Base-by-base conservation (phyloP, 495 filamentous ascomycete species). In the Xylaria curta region DNA sequence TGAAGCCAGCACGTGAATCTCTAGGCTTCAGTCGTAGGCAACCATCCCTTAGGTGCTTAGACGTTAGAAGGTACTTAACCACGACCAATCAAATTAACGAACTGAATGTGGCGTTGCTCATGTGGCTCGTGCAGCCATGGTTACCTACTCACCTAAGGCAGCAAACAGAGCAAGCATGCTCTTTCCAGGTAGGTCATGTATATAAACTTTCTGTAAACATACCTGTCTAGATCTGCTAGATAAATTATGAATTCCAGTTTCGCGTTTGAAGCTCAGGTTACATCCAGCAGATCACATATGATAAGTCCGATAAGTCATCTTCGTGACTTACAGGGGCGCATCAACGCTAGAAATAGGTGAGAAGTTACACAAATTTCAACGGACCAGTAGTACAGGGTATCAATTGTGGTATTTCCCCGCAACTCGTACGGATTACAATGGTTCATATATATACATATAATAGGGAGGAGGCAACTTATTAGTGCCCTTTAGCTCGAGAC, bases 401-500 rank as follows among this genome's bases (percentile, higher is more conserved):
- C 60, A 53, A 46, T 63, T 53, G 7, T 40, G 21, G 40, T 44
- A 31, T 36, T 51, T 31, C 47, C 36, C 56, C 38, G 19, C 28
- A 49, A 69, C 33, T 63, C 36, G 40, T 54, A 63, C n/a, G n/a
- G n/a, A n/a, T n/a, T n/a, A n/a, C 67, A 68, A 46, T n/a, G 59
- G 36, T 38, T 38, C 53, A 51, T 47, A 51, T 24, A 0, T 4
- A 51, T 47, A 51, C 15, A 0, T 4, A 28, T 59, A 56, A n/a
- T 24, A 60, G 13, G 42, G 2, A 24, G 31, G 31, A 46, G 4
- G 8, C 12, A 7, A 10, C 19, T 36, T 36, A 38, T 79, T 63
- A 80, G 9, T 78, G 78, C 44, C 83, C 87, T 71, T 87, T 92
- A 13, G 95, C 95, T 60, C 89, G 86, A 74, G 85, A 91, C 89